A percentile compares a stretch with the other conserved stretches of the same genome.
phyloP scores from a whole-genome alignment of 202 grass and related monocot genomes.

The Alloteropsis angusta region DNA sequence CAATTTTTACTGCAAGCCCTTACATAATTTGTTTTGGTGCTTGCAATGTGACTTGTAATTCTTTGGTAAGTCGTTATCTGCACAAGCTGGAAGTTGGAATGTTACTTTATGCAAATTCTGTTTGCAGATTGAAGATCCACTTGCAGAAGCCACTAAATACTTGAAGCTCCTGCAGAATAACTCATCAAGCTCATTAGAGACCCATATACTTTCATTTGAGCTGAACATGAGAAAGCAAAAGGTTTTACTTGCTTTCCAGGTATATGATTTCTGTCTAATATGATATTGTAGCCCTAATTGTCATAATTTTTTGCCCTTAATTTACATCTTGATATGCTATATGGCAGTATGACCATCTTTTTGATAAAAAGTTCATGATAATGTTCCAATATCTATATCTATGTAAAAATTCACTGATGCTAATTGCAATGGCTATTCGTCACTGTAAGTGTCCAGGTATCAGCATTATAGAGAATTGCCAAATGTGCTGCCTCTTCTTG shows the following conservation, averaged over 20 bases:
- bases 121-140: slow-evolving; percentile 81
- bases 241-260: slow-evolving; percentile 95
- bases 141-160: slow-evolving; percentile 85
- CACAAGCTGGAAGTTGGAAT: neutral
- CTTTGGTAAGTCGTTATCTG: neutral
- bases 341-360: neutral
- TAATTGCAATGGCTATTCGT: neutral
- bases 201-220: slow-evolving; percentile 93
- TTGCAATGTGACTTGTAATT: neutral
- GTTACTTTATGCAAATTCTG: neutral
- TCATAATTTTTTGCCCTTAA: neutral
- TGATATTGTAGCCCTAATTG: neutral
- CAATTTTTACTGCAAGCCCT: neutral
- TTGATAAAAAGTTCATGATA: neutral
- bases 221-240: slow-evolving; percentile 97
- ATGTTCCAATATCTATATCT: neutral
- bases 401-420: slow-evolving; percentile 1
- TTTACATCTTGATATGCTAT: slow-evolving; percentile 4
- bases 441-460: neutral
- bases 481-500: neutral
- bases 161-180: slow-evolving; percentile 93
- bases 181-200: slow-evolving; percentile 79
- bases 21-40: neutral
- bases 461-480: neutral
- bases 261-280: slow-evolving; percentile 25